phyloP scores from a whole-genome alignment of 2,329 filamentous ascomycete species.

The Colletotrichum tofieldiae region DNA sequence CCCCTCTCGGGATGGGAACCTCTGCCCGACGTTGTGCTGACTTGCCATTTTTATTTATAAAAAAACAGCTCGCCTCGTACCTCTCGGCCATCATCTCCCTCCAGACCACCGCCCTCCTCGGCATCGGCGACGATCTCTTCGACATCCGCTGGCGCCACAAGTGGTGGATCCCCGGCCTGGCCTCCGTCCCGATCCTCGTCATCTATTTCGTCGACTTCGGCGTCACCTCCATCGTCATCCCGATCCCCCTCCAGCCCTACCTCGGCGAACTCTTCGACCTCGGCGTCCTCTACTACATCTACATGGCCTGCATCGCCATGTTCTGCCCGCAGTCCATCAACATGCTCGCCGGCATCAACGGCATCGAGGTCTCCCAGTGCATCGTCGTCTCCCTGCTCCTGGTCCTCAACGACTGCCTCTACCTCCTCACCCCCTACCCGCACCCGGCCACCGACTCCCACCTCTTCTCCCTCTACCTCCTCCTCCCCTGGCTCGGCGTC shows the following conservation, averaged over 20 bases:
- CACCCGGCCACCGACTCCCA: constrained; percentile 97
- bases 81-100: constrained; percentile 94
- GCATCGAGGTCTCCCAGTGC: constrained; percentile 96
- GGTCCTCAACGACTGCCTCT: constrained; percentile 88
- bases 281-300: constrained; percentile 88
- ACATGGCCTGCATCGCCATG: constrained; percentile 97
- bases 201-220: constrained; percentile 99
- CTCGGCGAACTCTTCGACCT: constrained; percentile 90
- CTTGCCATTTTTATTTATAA: neutral
- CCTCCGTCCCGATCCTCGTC: constrained; percentile 92
- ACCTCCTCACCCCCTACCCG: constrained; percentile 86
- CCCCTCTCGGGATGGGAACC: neutral
- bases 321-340: constrained; percentile 99
- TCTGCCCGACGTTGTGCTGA: constrained; percentile 2
- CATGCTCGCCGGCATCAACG: constrained; percentile 99
- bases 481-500: constrained; percentile 94
- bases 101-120: constrained; percentile 90
- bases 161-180: constrained; percentile 96
- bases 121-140: constrained; percentile 95
- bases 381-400: constrained; percentile 90
- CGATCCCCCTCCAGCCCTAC: constrained; percentile 86
- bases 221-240: constrained; percentile 95
- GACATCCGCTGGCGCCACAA: constrained; percentile 99
- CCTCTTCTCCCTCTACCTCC: constrained; percentile 94
- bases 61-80: constrained; percentile 87